phyloP scores from a whole-genome alignment of 306 rosid species.

The Styphnolobium japonicum region DNA sequence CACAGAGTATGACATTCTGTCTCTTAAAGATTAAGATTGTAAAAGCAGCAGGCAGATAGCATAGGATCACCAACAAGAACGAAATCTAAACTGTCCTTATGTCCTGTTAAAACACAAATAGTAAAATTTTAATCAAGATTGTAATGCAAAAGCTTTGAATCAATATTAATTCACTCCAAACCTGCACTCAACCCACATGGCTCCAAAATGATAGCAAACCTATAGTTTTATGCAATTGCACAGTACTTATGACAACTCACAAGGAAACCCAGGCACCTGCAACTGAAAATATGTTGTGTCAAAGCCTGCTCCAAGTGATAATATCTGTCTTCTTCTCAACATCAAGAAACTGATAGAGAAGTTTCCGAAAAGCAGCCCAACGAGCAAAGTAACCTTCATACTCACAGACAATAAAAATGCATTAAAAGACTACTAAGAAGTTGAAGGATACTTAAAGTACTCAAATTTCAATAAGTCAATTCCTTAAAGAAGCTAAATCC shows the following conservation, averaged over 20 bases:
- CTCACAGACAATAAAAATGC: slow-evolving; percentile 6
- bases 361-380: slow-evolving; percentile 82
- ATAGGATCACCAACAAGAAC: not conserved
- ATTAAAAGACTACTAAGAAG: slow-evolving; percentile 10
- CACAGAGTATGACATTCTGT: not conserved
- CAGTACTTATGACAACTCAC: slow-evolving; percentile 27
- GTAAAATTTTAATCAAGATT: not conserved
- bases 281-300: slow-evolving; percentile 90
- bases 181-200: not conserved
- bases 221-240: not conserved
- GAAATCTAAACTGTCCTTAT: not conserved
- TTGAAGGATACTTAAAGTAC: not conserved
- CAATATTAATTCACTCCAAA: slow-evolving; percentile 18
- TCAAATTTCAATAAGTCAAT: not conserved
- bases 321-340: slow-evolving; percentile 32
- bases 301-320: slow-evolving; percentile 92
- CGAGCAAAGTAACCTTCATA: slow-evolving; percentile 83
- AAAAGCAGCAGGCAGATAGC: not conserved
- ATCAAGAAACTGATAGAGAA: slow-evolving; percentile 78
- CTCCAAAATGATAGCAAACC: not conserved
- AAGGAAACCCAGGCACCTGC: slow-evolving; percentile 61
- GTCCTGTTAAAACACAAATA: not conserved
- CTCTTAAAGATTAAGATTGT: not conserved
- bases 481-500: slow-evolving; percentile 17
- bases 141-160: not conserved